Percentiles rank a stretch among this genome's conserved stretches.
These are phyloP conservation scores for Leccinellum luteum DNA, from an alignment of 768 basidiomycete genomes.

Conservation along the genomic window DNA sequence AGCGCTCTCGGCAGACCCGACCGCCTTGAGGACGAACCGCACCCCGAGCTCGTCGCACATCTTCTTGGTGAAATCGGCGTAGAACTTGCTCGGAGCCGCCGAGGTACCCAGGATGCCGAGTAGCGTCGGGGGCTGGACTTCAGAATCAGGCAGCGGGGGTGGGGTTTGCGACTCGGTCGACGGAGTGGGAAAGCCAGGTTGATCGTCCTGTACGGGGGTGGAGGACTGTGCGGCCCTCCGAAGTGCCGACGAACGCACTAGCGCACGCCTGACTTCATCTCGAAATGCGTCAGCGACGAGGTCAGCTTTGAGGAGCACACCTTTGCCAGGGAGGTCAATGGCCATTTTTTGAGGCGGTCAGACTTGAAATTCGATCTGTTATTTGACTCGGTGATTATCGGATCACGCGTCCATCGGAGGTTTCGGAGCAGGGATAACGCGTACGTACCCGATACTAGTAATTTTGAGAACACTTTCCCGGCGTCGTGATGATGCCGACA, in stretches of 20 bases:
- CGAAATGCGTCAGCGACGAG: constrained; percentile 68
- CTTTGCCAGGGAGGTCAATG: constrained; percentile 48
- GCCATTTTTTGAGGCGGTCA: constrained; percentile 19
- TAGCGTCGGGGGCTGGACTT: constrained; percentile 61
- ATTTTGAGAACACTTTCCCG: background rate
- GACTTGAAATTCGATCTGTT: background rate
- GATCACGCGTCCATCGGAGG: constrained; percentile 7
- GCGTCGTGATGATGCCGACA: background rate
- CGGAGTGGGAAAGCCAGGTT: background rate
- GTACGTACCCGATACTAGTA: background rate
- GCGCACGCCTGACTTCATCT: constrained; percentile 49
- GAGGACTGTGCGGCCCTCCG: background rate
- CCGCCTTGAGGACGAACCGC: constrained; percentile 74
- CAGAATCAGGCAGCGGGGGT: background rate
- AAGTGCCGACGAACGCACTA: background rate
- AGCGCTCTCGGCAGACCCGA: constrained; percentile 44
- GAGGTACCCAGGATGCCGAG: constrained; percentile 91
- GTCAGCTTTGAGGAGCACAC: constrained; percentile 77
- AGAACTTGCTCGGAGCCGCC: constrained; percentile 73
- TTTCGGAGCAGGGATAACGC: background rate
- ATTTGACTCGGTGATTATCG: background rate
- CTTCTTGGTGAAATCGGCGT: constrained; percentile 88
- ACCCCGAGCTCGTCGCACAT: constrained; percentile 90
- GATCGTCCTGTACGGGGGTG: background rate
- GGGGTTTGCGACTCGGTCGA: background rate